Evolutionary conservation across 345 rosid genomes (phyloP).

Genomic region (Hypericum perforatum): DNA sequence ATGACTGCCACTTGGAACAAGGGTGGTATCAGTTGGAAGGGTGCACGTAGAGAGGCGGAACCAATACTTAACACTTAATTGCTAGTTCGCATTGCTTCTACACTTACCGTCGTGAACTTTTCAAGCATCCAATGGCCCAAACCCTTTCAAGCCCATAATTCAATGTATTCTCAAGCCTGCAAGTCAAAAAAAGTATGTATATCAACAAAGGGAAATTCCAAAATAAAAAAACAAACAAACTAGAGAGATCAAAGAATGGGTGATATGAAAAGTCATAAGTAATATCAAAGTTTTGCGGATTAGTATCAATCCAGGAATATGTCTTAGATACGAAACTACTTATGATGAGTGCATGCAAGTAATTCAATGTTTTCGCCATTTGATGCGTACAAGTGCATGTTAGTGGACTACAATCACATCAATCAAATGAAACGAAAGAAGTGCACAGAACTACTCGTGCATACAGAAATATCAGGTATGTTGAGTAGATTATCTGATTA

Average conservation of each 20-base stretch:
- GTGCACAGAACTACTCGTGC: no score
- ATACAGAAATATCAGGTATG: not conserved
- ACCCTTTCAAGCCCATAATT: slow-evolving; percentile 98
- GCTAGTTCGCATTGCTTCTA: not conserved
- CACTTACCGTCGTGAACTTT: slow-evolving; percentile 82
- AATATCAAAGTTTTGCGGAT: no score
- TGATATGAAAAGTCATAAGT: no score
- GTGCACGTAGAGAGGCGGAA: not conserved
- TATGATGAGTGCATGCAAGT: no score
- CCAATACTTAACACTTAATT: not conserved
- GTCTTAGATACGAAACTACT: no score
- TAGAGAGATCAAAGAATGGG: no score
- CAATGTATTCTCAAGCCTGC: slow-evolving; percentile 81
- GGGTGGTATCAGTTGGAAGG: not conserved
- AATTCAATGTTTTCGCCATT: no score
- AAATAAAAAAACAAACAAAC: not conserved
- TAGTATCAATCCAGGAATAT: no score
- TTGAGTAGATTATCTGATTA: slow-evolving; percentile 11
- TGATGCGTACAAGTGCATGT: no score
- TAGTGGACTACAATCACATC: no score
- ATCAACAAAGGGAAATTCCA: not conserved
- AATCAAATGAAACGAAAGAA: no score
- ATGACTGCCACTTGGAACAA: no score
- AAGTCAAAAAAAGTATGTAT: slow-evolving; percentile 6
- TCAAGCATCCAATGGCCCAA: slow-evolving; percentile 88